Evolutionary conservation across 495 filamentous ascomycete species (phyloP), one percentile per base, ranked within the genome.

Genomic region (Aspergillus coremiiformis): DNA sequence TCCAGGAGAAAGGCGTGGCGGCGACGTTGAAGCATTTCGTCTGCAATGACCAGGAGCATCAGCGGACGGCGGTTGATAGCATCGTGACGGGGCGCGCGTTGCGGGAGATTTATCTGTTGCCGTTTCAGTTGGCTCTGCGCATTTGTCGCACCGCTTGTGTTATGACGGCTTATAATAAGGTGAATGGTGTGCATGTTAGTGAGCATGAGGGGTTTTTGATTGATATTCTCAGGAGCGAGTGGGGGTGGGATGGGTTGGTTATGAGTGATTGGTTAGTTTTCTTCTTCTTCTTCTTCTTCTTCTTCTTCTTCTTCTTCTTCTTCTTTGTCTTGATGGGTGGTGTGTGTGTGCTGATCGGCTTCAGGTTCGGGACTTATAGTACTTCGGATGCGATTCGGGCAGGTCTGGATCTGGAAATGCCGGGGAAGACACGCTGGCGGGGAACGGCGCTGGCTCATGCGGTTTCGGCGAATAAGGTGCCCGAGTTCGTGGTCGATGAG

Each of bases 21-120:
- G 83, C 86, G 0, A 86, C 84, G 1, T 69, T 89, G 44, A 92
- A 90, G 73, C 87, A 92, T 61, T 92, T 87, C 59, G 81, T 86
- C n/a, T 84, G 80, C 55, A 92, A 90, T 63, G 87, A 90, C 59
- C 83, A 86, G 60, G 87, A 92, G 59, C 81, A 86, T 51, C 79
- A 82, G 65, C 72, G 87, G 0, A 79, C 85, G 71, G 81, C 79
- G 0, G 82, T 89, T 1, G 72, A 84, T 62, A 80, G 76, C 39
- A 80, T 84, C 43, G 68, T 90, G 15, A 83, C 84, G 1, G 76
- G 85, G 45, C 76, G 87, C 19, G 83, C 87, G 14, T 61, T 91
- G 60, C 78, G 87, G 19, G 88, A 93, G 68, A 84, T 91, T 19
- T 91, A 91, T 56, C 71, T 84, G 9, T 62, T 86, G 63, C 84